Evolutionary conservation across 345 rosid species (phyloP).

Genomic region (Lumnitzera racemosa): DNA sequence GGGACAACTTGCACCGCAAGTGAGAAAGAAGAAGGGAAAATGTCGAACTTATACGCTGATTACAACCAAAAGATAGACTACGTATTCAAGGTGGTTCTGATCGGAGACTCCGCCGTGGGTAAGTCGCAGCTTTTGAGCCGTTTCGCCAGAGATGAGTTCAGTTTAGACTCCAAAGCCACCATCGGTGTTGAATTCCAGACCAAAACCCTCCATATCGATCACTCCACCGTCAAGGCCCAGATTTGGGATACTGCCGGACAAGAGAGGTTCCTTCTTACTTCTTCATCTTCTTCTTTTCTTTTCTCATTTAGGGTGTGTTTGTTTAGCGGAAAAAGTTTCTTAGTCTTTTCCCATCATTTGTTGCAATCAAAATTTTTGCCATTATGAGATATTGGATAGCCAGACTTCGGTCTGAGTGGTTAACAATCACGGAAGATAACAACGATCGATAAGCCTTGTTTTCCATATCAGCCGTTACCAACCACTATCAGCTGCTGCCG

Average conservation of each 20-base stretch:
- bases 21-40: not conserved
- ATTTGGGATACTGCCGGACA: slow-evolving; percentile 9
- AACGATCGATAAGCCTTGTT: too few relatives aligned
- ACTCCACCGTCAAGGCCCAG: slow-evolving; percentile 1
- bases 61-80: slow-evolving; percentile 8
- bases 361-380: too few relatives aligned
- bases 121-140: slow-evolving; percentile 5
- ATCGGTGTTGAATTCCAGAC: not conserved
- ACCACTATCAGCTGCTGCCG: too few relatives aligned
- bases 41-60: not conserved
- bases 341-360: too few relatives aligned
- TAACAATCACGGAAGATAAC: too few relatives aligned
- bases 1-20: too few relatives aligned
- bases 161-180: slow-evolving; percentile 4
- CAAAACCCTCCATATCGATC: not conserved
- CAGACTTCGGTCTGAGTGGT: too few relatives aligned
- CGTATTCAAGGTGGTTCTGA: slow-evolving; percentile 4
- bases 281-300: not conserved
- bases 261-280: not conserved
- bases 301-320: not conserved
- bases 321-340: not conserved
- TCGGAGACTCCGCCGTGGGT: not conserved
- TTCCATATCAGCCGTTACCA: too few relatives aligned
- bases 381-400: too few relatives aligned
- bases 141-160: slow-evolving; percentile 3